Evolutionary conservation across 805 yeast genomes (phyloP).

Genomic region (Schwanniomyces occidentalis): DNA sequence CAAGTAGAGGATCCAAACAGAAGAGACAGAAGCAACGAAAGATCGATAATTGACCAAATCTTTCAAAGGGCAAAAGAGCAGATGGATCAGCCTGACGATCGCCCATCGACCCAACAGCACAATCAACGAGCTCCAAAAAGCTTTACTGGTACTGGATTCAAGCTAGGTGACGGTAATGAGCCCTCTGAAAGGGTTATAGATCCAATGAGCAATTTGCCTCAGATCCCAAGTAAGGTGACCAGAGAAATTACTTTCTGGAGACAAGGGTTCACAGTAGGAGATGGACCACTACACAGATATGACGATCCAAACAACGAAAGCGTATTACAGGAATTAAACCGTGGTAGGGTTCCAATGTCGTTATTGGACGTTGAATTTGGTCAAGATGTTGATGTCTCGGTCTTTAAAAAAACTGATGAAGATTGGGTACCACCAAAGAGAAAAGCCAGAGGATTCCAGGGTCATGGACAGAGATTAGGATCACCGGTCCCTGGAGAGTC

Average conservation of each 20-base stretch:
- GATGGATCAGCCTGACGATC: constrained; percentile 37
- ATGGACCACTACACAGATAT: constrained; percentile 80
- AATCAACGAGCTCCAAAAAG: constrained; percentile 18
- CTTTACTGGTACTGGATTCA: constrained; percentile 54
- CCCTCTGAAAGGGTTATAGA: constrained; percentile 38
- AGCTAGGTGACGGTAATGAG: constrained; percentile 48
- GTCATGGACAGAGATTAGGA: constrained; percentile 84
- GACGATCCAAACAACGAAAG: constrained; percentile 89
- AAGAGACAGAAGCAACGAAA: constrained; percentile 36
- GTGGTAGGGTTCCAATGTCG: constrained; percentile 88
- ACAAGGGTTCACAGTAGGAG: constrained; percentile 94
- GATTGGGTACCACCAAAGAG: constrained; percentile 71
- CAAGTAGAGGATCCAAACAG: constrained; percentile 73
- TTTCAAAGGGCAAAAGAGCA: constrained; percentile 59
- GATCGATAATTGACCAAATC: constrained; percentile 64
- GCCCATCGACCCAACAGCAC: constrained; percentile 32
- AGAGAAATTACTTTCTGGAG: constrained; percentile 93
- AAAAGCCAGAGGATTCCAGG: constrained; percentile 65
- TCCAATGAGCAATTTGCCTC: constrained; percentile 20
- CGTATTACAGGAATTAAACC: constrained; percentile 75
- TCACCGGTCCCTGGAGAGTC: constrained; percentile 82
- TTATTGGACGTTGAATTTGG: constrained; percentile 81
- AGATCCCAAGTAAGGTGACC: constrained; percentile 50
- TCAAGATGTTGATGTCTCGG: constrained; percentile 90
- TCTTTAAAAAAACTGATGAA: constrained; percentile 79